Evolutionary conservation across 495 filamentous ascomycete species (phyloP).

Genomic region (Durotheca rogersii): DNA sequence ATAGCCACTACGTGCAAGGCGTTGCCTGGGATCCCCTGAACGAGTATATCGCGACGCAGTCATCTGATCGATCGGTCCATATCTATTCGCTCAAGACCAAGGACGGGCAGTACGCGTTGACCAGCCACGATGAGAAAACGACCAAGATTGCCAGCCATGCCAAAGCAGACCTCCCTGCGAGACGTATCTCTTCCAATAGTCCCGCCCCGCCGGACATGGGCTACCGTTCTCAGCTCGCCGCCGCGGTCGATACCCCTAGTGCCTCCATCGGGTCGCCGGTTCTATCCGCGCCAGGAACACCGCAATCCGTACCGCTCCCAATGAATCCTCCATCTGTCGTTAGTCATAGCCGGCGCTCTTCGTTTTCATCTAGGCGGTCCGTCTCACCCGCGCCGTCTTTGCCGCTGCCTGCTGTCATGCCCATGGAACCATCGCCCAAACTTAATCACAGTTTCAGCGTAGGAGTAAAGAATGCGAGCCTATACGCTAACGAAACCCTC

Average conservation of each 20-base stretch:
- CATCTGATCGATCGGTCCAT: conserved; percentile 95
- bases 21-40: conserved; percentile 98
- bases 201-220: conserved; percentile 84
- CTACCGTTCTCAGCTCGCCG: conserved; percentile 56
- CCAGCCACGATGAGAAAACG: conserved; percentile 47
- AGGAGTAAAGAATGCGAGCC: conserved; percentile 77
- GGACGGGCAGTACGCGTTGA: conserved; percentile 88
- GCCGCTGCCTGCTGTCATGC: conserved; percentile 95
- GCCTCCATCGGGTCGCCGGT: conserved; percentile 74
- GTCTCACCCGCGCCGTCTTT: conserved; percentile 94
- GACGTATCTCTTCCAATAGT: conserved; percentile 87
- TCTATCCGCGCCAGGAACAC: conserved; percentile 93
- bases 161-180: conserved; percentile 88
- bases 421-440: conserved; percentile 72
- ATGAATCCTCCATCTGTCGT: conserved; percentile 94
- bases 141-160: conserved; percentile 54
- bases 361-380: conserved; percentile 90
- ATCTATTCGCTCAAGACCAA: conserved; percentile 96
- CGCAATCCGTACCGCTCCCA: conserved; percentile 80
- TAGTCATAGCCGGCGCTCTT: conserved; percentile 89
- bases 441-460: conserved; percentile 59
- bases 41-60: conserved; percentile 97
- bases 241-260: conserved; percentile 52
- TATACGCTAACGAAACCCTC: conserved; percentile 96
- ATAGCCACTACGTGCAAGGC: conserved; percentile 98